Base-by-base conservation (phyloP, 192 early-diverging fungal species). In the Chytriomyces sp. region DNA sequence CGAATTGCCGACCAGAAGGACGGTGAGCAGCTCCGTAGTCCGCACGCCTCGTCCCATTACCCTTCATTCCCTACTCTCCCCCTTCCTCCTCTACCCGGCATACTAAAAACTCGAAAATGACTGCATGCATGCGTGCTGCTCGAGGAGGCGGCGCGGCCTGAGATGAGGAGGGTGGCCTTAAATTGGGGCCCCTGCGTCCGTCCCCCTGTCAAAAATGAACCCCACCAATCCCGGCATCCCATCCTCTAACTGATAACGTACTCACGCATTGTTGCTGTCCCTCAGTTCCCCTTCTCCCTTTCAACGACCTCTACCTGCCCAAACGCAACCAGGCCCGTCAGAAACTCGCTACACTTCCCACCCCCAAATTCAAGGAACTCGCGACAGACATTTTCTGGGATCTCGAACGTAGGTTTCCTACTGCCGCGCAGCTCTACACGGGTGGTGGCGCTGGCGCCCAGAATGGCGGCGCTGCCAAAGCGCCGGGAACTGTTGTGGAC, bases 281-380 rank as follows among this genome's bases (percentile, higher is more conserved):
- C 34, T 2, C 36, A 92, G 91, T 90, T 33, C 94, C 95, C 3
- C 96, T 94, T 80, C 81, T 96, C 41, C 88, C 92, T 17, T 89
- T 95, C 31, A 79, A 89, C n/a, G 87, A 93, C 67, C 89, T 93
- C 37, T 94, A 91, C 72, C 93, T 93, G 73, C 91, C 89, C 19
- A 92, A 96, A 75, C 87, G 96, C 40, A 99, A 99, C 82, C 95
- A 96, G 76, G 96, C 96, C 1, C 89, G 96, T 34, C 96, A 96
- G 67, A 99, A 99, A 76, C 86, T 99, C 7, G 93, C 95, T 17
- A 95, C 95, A 0, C 82, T 99, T 14, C 91, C 90, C 25, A 81
- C 78, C 61, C 68, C 82, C 69, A 89, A 93, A 60, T 99, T 98
- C 83, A 92, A 93, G 71, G 96, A 99, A 72, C 82, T 99, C 22